Percentiles rank a stretch among this genome's conserved stretches.
phyloP scores from a whole-genome alignment of 1,284 basidiomycete species.

The Paramarasmius palmivorus region DNA sequence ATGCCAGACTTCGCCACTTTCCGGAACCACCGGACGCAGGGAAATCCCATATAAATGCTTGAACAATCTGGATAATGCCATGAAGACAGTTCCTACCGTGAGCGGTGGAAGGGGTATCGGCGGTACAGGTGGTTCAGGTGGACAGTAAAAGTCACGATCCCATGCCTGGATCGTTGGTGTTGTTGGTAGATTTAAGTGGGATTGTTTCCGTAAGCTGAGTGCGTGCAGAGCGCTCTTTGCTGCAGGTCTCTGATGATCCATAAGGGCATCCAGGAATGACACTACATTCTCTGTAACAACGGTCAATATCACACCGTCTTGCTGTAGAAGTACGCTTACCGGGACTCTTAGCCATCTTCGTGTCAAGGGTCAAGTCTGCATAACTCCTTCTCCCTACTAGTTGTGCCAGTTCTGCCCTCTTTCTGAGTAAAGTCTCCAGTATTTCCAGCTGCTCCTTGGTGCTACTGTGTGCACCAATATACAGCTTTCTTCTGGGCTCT shows the following conservation, averaged over 20 bases:
- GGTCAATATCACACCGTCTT: conserved; percentile 10
- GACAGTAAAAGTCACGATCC: conserved; percentile 91
- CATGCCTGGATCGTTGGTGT: conserved; percentile 81
- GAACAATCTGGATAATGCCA: conserved; percentile 86
- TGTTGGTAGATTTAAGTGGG: conserved; percentile 53
- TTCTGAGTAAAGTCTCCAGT: conserved; percentile 75
- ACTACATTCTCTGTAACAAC: conserved; percentile 70
- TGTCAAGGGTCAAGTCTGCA: conserved; percentile 80
- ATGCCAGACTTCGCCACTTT: conserved; percentile 88
- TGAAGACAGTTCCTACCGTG: conserved; percentile 84
- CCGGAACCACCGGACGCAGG: conserved; percentile 67
- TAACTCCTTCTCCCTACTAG: conserved; percentile 84
- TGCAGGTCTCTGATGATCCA: conserved; percentile 74
- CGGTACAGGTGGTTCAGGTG: conserved; percentile 71
- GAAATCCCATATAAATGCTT: conserved; percentile 86
- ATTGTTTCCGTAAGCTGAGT: conserved; percentile 75
- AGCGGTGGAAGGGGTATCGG: conserved; percentile 70
- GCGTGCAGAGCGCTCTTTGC: conserved; percentile 73
- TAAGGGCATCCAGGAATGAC: conserved; percentile 79
- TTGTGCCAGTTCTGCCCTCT: conserved; percentile 77
- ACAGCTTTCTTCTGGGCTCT: conserved; percentile 79
- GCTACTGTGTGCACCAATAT: conserved; percentile 74
- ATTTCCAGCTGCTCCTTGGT: conserved; percentile 68
- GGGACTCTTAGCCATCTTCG: conserved; percentile 95
- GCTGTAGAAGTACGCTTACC: conserved; percentile 40